Base-by-base conservation (phyloP, 805 yeast species). In the Komagataella pseudopastoris region DNA sequence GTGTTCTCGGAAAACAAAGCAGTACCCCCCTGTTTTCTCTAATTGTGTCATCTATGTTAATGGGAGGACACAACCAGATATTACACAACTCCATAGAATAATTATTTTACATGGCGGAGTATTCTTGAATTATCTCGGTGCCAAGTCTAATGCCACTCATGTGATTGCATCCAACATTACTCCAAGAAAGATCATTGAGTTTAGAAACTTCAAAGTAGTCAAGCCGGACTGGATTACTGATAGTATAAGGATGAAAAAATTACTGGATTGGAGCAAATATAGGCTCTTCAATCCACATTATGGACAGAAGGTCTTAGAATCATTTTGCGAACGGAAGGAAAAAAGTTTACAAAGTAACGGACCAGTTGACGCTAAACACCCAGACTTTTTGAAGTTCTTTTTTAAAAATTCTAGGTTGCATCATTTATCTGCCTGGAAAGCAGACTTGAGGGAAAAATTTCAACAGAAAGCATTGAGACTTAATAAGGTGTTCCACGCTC, bases 21-120 rank as follows among this genome's bases (percentile, higher is more conserved):
- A 52, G 16, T 53, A 57, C 44, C 66, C 75, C 1, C 65, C 64
- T 2, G 69, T 90, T 1, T 89, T 91, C 60, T 59, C 68, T 44
- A 79, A 75, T 1, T 86, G 90, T 61, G 65, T 71, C 1, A 72
- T 91, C 4, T 81, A 85, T 63, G 88, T 91, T n/a, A 90, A 89
- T 59, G 99, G 99, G 1, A 80, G 85, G 59, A 91, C 98, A 0
- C 68, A 66, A 2, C 98, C 98, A 0, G 79, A 90, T n/a, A 75
- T 88, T 14, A 67, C 76, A 46, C 83, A 79, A 54, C 67, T 93
- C 30, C 91, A 86, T 59, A 75, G 81, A 51, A 58, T 88, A 56
- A 81, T 91, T 2, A 77, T 86, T 2, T 57, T 79, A 7, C 76
- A 90, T 64, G 97, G 98, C 0, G 99, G 99, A 0, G 72, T 68